Evolutionary conservation across 345 rosid genomes (phyloP).

Genomic region (Eutrema yunnanense): DNA sequence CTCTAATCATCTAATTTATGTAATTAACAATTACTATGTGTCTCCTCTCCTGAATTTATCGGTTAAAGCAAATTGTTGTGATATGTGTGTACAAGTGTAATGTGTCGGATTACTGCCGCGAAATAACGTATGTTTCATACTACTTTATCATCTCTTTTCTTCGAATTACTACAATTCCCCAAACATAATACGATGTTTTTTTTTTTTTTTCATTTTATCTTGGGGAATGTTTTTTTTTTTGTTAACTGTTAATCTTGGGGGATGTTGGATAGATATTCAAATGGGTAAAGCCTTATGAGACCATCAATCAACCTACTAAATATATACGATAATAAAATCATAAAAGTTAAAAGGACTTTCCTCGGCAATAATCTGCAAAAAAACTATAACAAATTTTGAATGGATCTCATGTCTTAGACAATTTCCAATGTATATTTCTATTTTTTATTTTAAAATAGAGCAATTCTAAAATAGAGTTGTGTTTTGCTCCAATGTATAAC

Average conservation of each 20-base stretch:
- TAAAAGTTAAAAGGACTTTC: slow-evolving; percentile 1
- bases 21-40: neutral
- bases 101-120: neutral
- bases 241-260: neutral
- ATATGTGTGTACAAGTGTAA: neutral
- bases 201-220: neutral
- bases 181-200: neutral
- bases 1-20: neutral
- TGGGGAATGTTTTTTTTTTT: too few relatives aligned
- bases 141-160: neutral
- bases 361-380: neutral
- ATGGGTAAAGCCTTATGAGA: slow-evolving; percentile 17
- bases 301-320: neutral
- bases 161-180: neutral
- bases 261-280: neutral
- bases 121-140: neutral
- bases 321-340: neutral
- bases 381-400: too few relatives aligned
- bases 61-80: slow-evolving; percentile 9
- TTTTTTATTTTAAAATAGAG: too few relatives aligned
- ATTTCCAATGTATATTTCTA: too few relatives aligned
- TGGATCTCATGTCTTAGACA: too few relatives aligned
- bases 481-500: too few relatives aligned
- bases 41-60: neutral
- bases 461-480: too few relatives aligned